Percentiles rank a stretch among this genome's conserved stretches.
Conservation (phyloP, 192 early-diverging fungal species). For the Coemansia biformis region DNA sequence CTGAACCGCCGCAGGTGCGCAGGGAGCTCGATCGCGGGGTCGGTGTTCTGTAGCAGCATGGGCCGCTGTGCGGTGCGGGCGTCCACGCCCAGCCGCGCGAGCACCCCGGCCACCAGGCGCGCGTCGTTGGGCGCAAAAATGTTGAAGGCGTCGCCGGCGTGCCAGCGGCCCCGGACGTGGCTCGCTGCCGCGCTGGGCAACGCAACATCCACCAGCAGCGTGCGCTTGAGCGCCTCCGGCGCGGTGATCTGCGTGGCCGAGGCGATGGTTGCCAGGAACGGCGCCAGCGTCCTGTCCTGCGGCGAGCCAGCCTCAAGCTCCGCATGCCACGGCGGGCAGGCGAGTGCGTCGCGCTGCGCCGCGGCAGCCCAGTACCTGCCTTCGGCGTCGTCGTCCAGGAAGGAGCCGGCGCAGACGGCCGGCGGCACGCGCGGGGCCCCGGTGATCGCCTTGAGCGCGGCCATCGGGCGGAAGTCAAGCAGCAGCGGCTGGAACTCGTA, state of each 20-base stretch:
- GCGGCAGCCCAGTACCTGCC: neutral
- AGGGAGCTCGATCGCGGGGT: slow-evolving; percentile 37
- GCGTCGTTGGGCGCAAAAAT: slow-evolving; percentile 82
- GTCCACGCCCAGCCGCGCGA: slow-evolving; percentile 55
- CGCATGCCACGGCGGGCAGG: slow-evolving; percentile 30
- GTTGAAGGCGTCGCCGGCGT: slow-evolving; percentile 72
- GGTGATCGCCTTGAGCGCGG: slow-evolving; percentile 26
- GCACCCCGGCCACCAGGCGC: slow-evolving; percentile 59
- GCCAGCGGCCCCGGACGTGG: slow-evolving; percentile 8
- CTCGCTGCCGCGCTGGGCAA: slow-evolving; percentile 24
- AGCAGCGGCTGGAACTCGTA: slow-evolving; percentile 30
- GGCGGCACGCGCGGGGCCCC: slow-evolving; percentile 31
- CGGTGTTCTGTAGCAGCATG: slow-evolving; percentile 22
- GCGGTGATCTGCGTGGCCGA: slow-evolving; percentile 58
- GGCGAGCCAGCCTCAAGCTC: neutral
- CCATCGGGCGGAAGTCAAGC: slow-evolving; percentile 36
- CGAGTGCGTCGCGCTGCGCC: neutral
- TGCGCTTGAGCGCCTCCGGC: slow-evolving; percentile 67
- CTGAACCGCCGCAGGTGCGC: slow-evolving; percentile 23
- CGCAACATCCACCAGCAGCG: slow-evolving; percentile 57
- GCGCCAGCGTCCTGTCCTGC: slow-evolving; percentile 9
- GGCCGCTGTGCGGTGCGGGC: slow-evolving; percentile 22
- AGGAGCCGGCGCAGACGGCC: slow-evolving; percentile 7
- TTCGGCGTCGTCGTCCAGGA: neutral
- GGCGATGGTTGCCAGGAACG: slow-evolving; percentile 53